Conservation (phyloP, 2,329 filamentous ascomycete genomes). For the Emydomyces testavorans region DNA sequence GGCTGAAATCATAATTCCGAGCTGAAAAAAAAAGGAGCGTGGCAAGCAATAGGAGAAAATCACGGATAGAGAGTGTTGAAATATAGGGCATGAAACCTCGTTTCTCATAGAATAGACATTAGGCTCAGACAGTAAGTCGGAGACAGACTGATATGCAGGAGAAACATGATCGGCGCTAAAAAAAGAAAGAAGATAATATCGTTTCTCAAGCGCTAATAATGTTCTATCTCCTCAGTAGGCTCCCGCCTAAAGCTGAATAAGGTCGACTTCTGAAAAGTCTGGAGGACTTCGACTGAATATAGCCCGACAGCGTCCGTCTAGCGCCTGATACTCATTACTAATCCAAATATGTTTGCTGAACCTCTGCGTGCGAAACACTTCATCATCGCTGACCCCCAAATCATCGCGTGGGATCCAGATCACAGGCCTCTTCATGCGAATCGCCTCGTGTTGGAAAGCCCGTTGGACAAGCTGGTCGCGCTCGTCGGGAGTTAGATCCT, state of each 20-base stretch:
- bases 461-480: constrained; percentile 73
- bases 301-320: constrained; percentile 72
- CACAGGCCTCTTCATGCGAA: constrained; percentile 71
- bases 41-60: neutral
- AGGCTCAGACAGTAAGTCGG: neutral
- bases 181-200: neutral
- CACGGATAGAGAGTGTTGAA: neutral
- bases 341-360: constrained; percentile 80
- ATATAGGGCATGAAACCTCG: neutral
- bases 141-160: neutral
- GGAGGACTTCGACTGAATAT: constrained; percentile 77
- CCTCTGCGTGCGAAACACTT: constrained; percentile 64
- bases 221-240: neutral
- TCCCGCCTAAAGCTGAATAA: constrained; percentile 59
- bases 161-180: constrained; percentile 1
- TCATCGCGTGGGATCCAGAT: constrained; percentile 93
- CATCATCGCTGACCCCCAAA: constrained; percentile 80
- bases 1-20: neutral
- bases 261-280: constrained; percentile 76
- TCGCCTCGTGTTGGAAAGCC: constrained; percentile 81
- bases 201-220: constrained; percentile 3
- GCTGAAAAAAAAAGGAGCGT: neutral
- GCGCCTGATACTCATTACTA: constrained; percentile 78
- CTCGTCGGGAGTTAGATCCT: constrained; percentile 83
- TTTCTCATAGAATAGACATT: neutral